Conservation (phyloP, 2,329 filamentous ascomycete genomes). For the Aspergillus hiratsukae region DNA sequence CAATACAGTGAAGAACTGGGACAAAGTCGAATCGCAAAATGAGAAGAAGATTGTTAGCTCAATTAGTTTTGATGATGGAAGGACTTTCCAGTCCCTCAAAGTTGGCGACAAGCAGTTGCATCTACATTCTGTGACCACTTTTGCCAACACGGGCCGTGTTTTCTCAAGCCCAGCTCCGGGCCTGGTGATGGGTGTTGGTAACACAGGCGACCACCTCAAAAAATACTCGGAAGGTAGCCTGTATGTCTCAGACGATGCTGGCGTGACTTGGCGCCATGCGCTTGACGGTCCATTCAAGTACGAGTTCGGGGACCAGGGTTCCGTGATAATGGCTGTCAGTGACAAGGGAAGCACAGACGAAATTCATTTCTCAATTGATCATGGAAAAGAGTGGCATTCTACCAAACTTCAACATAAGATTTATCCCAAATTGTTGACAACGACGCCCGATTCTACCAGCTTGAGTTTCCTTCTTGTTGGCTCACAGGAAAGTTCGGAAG, state of each 20-base stretch:
- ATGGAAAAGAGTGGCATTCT: slow-evolving; percentile 77
- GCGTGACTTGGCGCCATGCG: slow-evolving; percentile 71
- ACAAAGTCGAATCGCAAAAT: slow-evolving; percentile 58
- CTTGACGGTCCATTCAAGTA: slow-evolving; percentile 85
- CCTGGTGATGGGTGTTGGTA: slow-evolving; percentile 89
- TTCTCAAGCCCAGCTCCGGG: slow-evolving; percentile 94
- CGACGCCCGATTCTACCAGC: slow-evolving; percentile 86
- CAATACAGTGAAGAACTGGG: slow-evolving; percentile 82
- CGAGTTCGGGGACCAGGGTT: slow-evolving; percentile 91
- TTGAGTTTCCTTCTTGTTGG: slow-evolving; percentile 83
- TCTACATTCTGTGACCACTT: slow-evolving; percentile 84
- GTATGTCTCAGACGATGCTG: slow-evolving; percentile 87
- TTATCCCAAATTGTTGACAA: slow-evolving; percentile 70
- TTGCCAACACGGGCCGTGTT: slow-evolving; percentile 75
- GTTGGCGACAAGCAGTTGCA: slow-evolving; percentile 66
- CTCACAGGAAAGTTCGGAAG: slow-evolving; percentile 47
- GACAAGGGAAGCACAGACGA: slow-evolving; percentile 59
- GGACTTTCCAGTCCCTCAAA: slow-evolving; percentile 73
- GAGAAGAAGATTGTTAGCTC: slow-evolving; percentile 69
- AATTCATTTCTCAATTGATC: slow-evolving; percentile 77
- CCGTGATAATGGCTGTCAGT: slow-evolving; percentile 75
- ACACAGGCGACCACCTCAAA: slow-evolving; percentile 71
- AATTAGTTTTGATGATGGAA: slow-evolving; percentile 94
- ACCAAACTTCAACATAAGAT: slow-evolving; percentile 68
- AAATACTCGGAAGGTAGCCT: slow-evolving; percentile 70